Evolutionary conservation across 2,329 filamentous ascomycete species (phyloP).

Genomic region (Juglanconis oblonga): DNA sequence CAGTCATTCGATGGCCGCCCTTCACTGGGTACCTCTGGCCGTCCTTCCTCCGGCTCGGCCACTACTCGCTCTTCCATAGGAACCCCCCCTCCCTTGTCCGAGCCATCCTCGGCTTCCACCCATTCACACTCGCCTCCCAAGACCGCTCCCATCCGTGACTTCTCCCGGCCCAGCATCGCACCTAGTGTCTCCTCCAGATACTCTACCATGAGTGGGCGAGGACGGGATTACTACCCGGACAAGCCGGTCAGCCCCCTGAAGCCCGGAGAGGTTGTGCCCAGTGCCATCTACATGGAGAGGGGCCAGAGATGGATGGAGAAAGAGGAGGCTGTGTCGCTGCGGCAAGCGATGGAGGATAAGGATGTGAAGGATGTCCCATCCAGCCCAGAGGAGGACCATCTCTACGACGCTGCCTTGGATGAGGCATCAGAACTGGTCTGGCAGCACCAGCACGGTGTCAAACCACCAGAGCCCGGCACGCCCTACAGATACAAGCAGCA

Average conservation of each 20-base stretch:
- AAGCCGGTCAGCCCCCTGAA: slow-evolving; percentile 44
- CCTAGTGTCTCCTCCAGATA: slow-evolving; percentile 50
- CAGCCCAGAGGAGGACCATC: slow-evolving; percentile 53
- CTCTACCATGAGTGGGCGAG: slow-evolving; percentile 41
- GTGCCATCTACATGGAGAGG: slow-evolving; percentile 68
- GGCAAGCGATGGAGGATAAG: slow-evolving; percentile 72
- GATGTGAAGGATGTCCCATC: slow-evolving; percentile 49
- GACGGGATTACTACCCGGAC: slow-evolving; percentile 52
- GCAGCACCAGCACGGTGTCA: slow-evolving; percentile 65
- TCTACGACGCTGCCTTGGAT: slow-evolving; percentile 69
- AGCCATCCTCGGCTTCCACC: slow-evolving; percentile 22
- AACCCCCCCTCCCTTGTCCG: slow-evolving; percentile 20
- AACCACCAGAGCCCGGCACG: slow-evolving; percentile 55
- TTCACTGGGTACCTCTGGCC: slow-evolving; percentile 28
- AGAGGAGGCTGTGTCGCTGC: slow-evolving; percentile 68
- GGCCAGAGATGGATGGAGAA: slow-evolving; percentile 78
- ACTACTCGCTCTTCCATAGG: slow-evolving; percentile 27
- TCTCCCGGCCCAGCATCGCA: slow-evolving; percentile 38
- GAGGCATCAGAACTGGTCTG: slow-evolving; percentile 79
- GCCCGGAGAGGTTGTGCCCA: slow-evolving; percentile 61
- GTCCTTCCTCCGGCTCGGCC: slow-evolving; percentile 31
- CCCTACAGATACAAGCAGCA: slow-evolving; percentile 68
- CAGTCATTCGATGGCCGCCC: slow-evolving; percentile 28
- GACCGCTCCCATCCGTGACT: slow-evolving; percentile 19
- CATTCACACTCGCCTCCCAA: slow-evolving; percentile 18